A percentile compares a stretch with the other conserved stretches of the same genome.
phyloP scores from a whole-genome alignment of 768 basidiomycete species.

The Suillus variegatus region DNA sequence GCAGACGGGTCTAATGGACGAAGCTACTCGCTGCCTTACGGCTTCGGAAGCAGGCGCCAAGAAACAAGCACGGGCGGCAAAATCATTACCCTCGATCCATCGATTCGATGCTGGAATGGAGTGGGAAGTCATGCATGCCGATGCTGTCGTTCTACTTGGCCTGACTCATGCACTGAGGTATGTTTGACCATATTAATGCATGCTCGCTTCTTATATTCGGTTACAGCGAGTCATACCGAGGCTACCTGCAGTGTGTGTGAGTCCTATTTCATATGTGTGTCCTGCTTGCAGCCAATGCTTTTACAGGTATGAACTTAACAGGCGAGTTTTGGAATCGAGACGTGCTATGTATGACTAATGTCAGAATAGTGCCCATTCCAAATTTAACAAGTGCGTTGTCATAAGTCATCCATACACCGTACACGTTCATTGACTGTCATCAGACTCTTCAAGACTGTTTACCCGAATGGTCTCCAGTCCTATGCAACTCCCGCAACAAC shows the following conservation, averaged over 20 bases:
- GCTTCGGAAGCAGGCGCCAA: constrained; percentile 63
- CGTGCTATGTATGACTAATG: not conserved
- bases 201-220: not conserved
- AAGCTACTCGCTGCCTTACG: constrained; percentile 57
- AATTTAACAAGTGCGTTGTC: constrained; percentile 60
- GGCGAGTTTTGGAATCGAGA: constrained; percentile 33
- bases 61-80: constrained; percentile 44
- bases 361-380: constrained; percentile 60
- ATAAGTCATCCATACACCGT: not conserved
- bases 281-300: constrained; percentile 15
- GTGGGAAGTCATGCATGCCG: constrained; percentile 77
- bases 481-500: constrained; percentile 41
- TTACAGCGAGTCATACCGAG: constrained; percentile 71
- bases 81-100: constrained; percentile 32
- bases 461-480: constrained; percentile 57
- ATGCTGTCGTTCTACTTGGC: constrained; percentile 69
- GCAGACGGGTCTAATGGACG: constrained; percentile 61
- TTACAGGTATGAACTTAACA: constrained; percentile 52
- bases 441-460: constrained; percentile 67
- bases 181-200: constrained; percentile 13
- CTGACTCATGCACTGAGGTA: constrained; percentile 72
- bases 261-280: constrained; percentile 20
- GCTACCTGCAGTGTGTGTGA: constrained; percentile 78
- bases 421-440: constrained; percentile 9
- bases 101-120: constrained; percentile 66